Base-by-base conservation (phyloP, 176 grass and related monocot species). In the Rhynchospora tenuis region DNA sequence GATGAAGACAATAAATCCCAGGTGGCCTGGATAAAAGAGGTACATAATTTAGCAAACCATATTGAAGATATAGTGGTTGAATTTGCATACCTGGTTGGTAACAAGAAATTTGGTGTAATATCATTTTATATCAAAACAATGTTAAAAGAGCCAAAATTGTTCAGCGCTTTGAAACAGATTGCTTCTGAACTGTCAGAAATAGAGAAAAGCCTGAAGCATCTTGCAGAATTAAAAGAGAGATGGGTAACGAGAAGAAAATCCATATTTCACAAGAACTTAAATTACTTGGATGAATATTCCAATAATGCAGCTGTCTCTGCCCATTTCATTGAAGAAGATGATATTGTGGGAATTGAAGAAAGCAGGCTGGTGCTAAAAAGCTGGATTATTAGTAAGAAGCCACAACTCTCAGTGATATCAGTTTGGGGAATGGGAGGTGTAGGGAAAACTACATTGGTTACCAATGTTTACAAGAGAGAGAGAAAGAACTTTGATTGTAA, bases 341-440 rank as follows among this genome's bases (percentile, higher is more conserved):
- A 76, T 54, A 79, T 90, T 8, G 86, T 93, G n/a, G 91, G 91
- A 4, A 82, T 93, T 31, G 63, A 85, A 29, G 78, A 70, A 6
- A 80, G 85, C 62, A 81, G 82, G 46, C 7, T 0, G 7, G 55
- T 78, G 22, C 29, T 93, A 79, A 79, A 63, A 27, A 29, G 22
- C 5, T 87, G 84, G 84, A 27, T 93, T 33, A 31, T 45, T 3
- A 46, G 46, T 24, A 17, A 63, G 38, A 76, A 70, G 14, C 12
- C 52, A 20, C 27, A 81, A 11, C 59, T 23, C 82, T 68, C 38
- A 7, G 6, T 77, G 15, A 72, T 91, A n/a, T 79, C 89, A 24
- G 89, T 94, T 46, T 85, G 81, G 4, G 92, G 92, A 33, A 89
- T 91, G 92, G 92, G 89, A 1, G 92, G 89, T 59, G 64, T 89